Evolutionary conservation across 2,329 filamentous ascomycete species (phyloP), one percentile per base, ranked within the genome.

Genomic region (Volutella citrinella): DNA sequence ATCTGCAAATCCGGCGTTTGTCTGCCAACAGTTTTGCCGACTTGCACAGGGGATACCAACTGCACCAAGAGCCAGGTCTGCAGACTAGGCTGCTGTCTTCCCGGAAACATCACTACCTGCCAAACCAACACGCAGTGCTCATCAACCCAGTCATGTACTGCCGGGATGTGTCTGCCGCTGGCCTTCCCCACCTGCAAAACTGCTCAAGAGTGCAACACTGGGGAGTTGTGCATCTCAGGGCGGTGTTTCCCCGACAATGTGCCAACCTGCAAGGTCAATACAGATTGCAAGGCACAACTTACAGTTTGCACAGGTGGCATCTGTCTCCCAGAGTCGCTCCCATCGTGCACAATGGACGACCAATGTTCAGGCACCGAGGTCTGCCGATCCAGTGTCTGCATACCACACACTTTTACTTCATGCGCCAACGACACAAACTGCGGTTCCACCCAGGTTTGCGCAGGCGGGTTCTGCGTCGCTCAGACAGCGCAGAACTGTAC

Each of bases 61-160:
- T 38, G 36, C 26, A 14, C 19, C 8, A 19, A 19, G 10, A 25
- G 30, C 5, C 18, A 34, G 10, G 26, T 34, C 12, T 38, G 36
- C 15, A 12, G 25, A 25, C 30, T 37, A 10, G 35, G 35, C 5
- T 20, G 32, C 3, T 37, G 35, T 21, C 24, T 37, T 5, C 35
- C 35, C 5, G n/a, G 15, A 1, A 6, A 23, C 6, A 15, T 37
- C 13, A 16, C 25, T 10, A 9, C 20, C 4, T 37, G 35, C 20
- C 9, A 11, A 2, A 21, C 9, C 11, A 14, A 19, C 16, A 10
- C 17, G 2, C 14, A 25, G 10, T 38, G 30, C 10, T 18, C 11
- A 3, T 10, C 13, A 10, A 11, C 16, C 14, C 15, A 32, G 30
- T 25, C 21, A 8, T 38, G 35, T 10, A 23, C 16, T 2, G 35